Base-by-base conservation (phyloP, 768 basidiomycete genomes). In the Suillus bovinus region DNA sequence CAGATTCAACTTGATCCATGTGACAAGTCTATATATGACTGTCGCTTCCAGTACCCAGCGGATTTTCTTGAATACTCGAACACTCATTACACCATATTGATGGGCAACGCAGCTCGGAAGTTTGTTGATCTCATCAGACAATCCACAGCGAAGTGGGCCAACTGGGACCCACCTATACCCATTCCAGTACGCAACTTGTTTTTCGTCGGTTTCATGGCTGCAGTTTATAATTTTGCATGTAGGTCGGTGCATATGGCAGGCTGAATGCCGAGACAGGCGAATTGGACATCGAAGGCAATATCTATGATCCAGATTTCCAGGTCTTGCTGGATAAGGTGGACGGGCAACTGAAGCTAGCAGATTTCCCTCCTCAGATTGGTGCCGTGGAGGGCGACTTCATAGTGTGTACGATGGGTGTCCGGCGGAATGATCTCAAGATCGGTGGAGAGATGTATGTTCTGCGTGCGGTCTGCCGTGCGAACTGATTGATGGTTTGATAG, bases 181-280 rank as follows among this genome's bases (percentile, higher is more conserved):
- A 63, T 75, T 65, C 68, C 66, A 63, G 63, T 66, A 22, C 34
- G 50, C 34, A 29, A 13, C 56, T 24, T 3, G 9, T 46, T 39
- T 49, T 54, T 57, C 62, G 38, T 7, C 33, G 33, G 3, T 9
- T 44, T n/a, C 36, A 44, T 58, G 38, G 27, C 13, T 47, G 31
- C 31, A 36, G 60, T 22, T 17, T 44, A 16, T 44, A 3, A n/a
- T 16, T 24, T 20, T 11, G 5, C 31, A 6, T 17, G 20, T 16
- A 73, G 74, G 72, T 72, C 3, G 75, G 72, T 22, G 70, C 68
- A 62, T 76, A 76, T 59, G 72, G 75, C 24, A 67, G 54, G 7
- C 60, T 76, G 58, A 49, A 71, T 49, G 13, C 11, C 2, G 50
- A 52, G 20, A n/a, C 50, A 1, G 50, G 50, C 29, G 50, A 52